A percentile compares a stretch with the other conserved stretches of the same genome.
Conservation (phyloP, 345 rosid genomes). For the Sapria himalayana region DNA sequence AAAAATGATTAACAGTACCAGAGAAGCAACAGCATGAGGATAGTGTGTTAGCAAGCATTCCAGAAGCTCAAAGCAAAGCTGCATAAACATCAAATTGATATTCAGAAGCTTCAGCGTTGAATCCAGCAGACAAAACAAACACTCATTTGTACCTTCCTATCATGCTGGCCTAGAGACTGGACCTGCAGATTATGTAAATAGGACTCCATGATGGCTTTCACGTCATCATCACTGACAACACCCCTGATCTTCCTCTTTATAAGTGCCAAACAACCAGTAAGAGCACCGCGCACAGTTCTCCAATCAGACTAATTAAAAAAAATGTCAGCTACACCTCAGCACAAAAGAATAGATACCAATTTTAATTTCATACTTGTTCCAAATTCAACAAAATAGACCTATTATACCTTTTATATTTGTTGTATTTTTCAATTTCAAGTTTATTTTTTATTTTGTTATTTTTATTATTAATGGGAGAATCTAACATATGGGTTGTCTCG, state of each 20-base stretch:
- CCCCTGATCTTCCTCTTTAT: slow-evolving; percentile 28
- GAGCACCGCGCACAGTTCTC: slow-evolving; percentile 73
- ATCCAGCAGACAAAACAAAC: neutral
- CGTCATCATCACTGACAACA: slow-evolving; percentile 27
- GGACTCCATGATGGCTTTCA: slow-evolving; percentile 37
- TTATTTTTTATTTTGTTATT: too few relatives aligned
- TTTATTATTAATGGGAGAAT: too few relatives aligned
- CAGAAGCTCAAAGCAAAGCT: slow-evolving; percentile 75
- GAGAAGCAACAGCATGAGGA: slow-evolving; percentile 24
- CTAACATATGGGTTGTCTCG: too few relatives aligned
- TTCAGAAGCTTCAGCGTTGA: neutral
- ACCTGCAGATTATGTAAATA: slow-evolving; percentile 37
- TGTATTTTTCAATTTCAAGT: too few relatives aligned
- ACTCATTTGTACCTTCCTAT: slow-evolving; percentile 52
- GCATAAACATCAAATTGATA: slow-evolving; percentile 11
- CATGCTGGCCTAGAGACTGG: slow-evolving; percentile 52
- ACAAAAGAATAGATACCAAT: too few relatives aligned
- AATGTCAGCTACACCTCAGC: slow-evolving; percentile 14
- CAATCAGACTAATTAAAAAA: slow-evolving; percentile 67
- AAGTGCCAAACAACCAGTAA: slow-evolving; percentile 78
- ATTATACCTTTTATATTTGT: too few relatives aligned
- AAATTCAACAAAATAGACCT: too few relatives aligned
- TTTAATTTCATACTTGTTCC: too few relatives aligned
- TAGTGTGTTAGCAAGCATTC: slow-evolving; percentile 50
- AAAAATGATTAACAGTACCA: slow-evolving; percentile 24